phyloP scores from a whole-genome alignment of 345 rosid species.

The Murraya paniculata region DNA sequence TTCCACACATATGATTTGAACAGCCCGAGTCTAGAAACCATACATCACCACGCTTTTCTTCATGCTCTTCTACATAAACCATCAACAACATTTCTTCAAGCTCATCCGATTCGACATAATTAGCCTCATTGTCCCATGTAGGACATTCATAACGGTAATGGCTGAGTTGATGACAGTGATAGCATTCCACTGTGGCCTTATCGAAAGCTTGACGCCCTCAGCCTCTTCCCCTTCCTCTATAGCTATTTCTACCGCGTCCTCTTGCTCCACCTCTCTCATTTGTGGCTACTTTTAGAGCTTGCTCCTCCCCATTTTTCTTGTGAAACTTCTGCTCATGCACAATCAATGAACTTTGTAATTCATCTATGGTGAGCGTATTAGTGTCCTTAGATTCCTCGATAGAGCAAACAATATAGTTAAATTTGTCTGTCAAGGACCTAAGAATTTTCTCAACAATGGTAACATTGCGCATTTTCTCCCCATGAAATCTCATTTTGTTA shows the following conservation, averaged over 20 bases:
- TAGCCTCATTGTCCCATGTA: background rate
- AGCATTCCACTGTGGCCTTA: background rate
- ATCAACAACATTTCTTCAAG: slow-evolving; percentile 2
- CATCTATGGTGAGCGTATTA: background rate
- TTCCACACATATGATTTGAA: slow-evolving; percentile 13
- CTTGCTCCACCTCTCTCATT: background rate
- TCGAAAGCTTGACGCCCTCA: background rate
- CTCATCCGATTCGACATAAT: too few species aligned
- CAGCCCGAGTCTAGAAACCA: slow-evolving; percentile 8
- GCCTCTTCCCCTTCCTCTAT: background rate
- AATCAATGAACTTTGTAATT: background rate
- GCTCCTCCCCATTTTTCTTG: background rate
- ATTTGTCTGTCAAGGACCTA: background rate
- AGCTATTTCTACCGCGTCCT: background rate
- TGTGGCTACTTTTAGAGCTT: background rate
- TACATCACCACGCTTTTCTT: background rate
- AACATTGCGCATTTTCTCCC: background rate
- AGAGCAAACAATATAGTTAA: background rate
- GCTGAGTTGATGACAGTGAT: background rate
- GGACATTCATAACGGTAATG: slow-evolving; percentile 15
- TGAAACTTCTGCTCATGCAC: background rate
- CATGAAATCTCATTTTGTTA: slow-evolving; percentile 2
- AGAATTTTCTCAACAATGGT: background rate
- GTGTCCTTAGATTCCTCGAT: background rate
- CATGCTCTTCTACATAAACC: background rate